Conservation (phyloP, 768 basidiomycete species). For the Rhodotorula graminis region DNA sequence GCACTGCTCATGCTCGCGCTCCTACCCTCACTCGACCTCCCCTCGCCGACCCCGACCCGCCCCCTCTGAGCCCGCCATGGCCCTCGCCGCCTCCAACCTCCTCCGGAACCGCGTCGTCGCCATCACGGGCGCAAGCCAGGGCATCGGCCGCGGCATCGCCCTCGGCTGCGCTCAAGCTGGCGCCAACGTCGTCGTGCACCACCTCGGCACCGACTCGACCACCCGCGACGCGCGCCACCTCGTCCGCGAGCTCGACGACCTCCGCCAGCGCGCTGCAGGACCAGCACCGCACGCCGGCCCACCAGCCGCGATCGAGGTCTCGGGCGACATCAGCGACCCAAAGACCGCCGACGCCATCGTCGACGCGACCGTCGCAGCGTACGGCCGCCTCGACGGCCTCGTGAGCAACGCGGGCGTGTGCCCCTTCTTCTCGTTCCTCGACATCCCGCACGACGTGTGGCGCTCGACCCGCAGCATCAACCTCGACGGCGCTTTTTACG, state of each 20-base stretch:
- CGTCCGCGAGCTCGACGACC: constrained; percentile 52
- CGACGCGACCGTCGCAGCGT: constrained; percentile 56
- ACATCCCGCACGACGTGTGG: constrained; percentile 63
- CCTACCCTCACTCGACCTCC: too few relatives aligned
- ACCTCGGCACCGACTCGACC: constrained; percentile 59
- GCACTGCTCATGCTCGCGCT: too few relatives aligned
- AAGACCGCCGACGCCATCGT: constrained; percentile 55
- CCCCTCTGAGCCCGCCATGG: too few relatives aligned
- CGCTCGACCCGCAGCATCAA: constrained; percentile 65
- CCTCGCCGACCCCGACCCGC: too few relatives aligned
- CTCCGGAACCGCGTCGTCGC: constrained; percentile 58
- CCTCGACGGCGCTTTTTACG: constrained; percentile 69
- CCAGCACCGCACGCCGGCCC: not conserved
- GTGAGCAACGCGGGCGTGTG: constrained; percentile 65
- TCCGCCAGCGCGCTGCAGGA: constrained; percentile 33
- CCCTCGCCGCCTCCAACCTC: constrained; percentile 5
- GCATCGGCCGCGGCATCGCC: constrained; percentile 68
- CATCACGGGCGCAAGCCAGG: constrained; percentile 66
- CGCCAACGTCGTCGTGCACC: constrained; percentile 65
- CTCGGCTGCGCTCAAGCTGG: constrained; percentile 63
- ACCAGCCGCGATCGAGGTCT: not conserved
- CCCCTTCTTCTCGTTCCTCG: constrained; percentile 69
- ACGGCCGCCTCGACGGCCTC: constrained; percentile 61
- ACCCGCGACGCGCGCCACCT: constrained; percentile 54
- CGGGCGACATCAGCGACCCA: not conserved